These are phyloP conservation scores for Tulasnella sp. DNA, from an alignment of 768 basidiomycete species.

Conservation along the genomic window DNA sequence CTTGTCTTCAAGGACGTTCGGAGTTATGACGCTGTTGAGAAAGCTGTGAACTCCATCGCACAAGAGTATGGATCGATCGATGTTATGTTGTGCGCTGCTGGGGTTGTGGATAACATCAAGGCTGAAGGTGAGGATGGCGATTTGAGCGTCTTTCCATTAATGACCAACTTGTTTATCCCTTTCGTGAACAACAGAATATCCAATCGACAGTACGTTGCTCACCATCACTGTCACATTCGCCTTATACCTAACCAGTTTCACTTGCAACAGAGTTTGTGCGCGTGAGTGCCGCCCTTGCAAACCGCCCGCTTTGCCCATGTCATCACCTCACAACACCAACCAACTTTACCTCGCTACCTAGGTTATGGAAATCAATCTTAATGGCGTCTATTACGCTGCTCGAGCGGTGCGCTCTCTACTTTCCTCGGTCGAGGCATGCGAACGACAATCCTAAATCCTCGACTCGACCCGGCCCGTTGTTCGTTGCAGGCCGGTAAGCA, in stretches of 20 bases:
- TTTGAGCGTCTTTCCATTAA: not conserved
- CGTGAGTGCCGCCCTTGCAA: not conserved
- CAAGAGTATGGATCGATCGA: constrained; percentile 11
- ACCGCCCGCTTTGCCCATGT: too few species aligned
- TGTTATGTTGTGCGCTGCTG: constrained; percentile 10
- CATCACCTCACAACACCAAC: not conserved
- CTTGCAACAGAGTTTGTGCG: not conserved
- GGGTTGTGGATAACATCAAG: constrained; percentile 11
- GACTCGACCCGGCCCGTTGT: not conserved
- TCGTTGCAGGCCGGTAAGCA: constrained; percentile 11
- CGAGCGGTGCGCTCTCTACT: constrained; percentile 3
- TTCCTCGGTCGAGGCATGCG: not conserved
- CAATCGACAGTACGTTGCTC: constrained; percentile 9
- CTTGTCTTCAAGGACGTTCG: constrained; percentile 15
- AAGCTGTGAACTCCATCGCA: constrained; percentile 10
- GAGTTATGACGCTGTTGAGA: constrained; percentile 13
- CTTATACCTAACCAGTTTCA: not conserved
- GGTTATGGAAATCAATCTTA: constrained; percentile 15
- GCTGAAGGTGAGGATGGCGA: not conserved
- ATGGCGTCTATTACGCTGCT: constrained; percentile 10
- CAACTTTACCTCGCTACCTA: not conserved
- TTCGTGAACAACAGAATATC: constrained; percentile 2
- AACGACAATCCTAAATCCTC: not conserved
- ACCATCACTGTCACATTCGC: not conserved
- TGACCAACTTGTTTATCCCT: not conserved